Conservation (phyloP, 1,139 yeast genomes). For the Pichia sp. region DNA sequence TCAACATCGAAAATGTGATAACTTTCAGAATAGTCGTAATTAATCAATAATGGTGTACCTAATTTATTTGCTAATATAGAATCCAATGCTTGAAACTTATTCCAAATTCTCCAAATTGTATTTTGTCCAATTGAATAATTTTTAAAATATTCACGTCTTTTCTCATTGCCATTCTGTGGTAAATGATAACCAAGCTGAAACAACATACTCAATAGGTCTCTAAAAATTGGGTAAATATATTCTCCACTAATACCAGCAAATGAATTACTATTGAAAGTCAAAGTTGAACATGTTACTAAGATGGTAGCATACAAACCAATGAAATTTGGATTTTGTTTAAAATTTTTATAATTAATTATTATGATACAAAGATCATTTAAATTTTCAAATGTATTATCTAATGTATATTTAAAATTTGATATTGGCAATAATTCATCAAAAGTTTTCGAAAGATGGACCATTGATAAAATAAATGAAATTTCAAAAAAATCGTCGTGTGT, state of each 20-base stretch:
- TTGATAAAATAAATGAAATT: background rate
- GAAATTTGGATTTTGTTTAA: background rate
- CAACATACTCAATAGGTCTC: slow-evolving; percentile 10
- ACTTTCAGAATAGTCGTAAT: slow-evolving; percentile 15
- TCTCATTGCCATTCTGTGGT: background rate
- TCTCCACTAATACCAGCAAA: slow-evolving; percentile 11
- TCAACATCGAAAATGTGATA: background rate
- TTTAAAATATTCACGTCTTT: background rate
- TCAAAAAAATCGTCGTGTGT: background rate
- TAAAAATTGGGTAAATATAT: slow-evolving; percentile 12
- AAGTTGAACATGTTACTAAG: background rate
- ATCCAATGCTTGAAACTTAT: slow-evolving; percentile 14
- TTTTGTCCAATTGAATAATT: background rate
- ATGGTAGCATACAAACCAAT: background rate
- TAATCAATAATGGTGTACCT: slow-evolving; percentile 21
- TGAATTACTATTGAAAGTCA: background rate
- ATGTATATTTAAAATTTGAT: background rate
- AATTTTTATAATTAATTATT: background rate
- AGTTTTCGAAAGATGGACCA: background rate
- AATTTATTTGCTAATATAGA: slow-evolving; percentile 13
- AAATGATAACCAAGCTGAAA: slow-evolving; percentile 21
- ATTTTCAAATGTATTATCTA: background rate
- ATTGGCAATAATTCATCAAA: background rate
- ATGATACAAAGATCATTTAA: background rate
- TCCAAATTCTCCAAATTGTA: slow-evolving; percentile 14